Percentiles rank a stretch among this genome's conserved stretches.
Conservation (phyloP, 2,329 filamentous ascomycete species). For the Ophiostoma sp. region DNA sequence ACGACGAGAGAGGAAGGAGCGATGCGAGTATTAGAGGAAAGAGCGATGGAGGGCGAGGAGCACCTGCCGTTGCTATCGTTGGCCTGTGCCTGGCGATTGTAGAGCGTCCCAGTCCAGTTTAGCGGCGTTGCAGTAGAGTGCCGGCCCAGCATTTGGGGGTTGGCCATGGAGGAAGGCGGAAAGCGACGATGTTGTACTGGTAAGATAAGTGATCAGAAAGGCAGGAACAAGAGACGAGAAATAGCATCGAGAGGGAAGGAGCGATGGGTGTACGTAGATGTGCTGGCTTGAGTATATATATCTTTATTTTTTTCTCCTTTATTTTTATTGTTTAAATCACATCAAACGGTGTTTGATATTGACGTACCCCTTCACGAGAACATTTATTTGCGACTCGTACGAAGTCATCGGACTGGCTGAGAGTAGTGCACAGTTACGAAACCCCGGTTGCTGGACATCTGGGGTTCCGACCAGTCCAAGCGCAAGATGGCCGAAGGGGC, state of each 20-base stretch:
- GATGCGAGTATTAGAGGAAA: conserved; percentile 6
- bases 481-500: background rate
- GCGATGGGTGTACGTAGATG: background rate
- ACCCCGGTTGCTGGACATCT: conserved; percentile 7
- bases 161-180: background rate
- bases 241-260: background rate
- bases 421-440: background rate
- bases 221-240: background rate
- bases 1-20: background rate
- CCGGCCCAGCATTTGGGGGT: conserved; percentile 23
- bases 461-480: conserved; percentile 4
- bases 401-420: no score
- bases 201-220: background rate
- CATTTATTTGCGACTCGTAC: no score
- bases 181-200: background rate
- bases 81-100: background rate
- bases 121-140: conserved; percentile 23
- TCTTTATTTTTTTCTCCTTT: no score
- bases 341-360: no score
- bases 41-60: background rate
- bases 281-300: background rate
- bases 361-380: no score
- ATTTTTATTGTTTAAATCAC: no score
- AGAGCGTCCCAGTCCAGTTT: conserved; percentile 23
- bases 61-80: background rate